Percentiles rank a stretch among this genome's conserved stretches.
These are phyloP conservation scores for Yarrowia sp. DNA, from an alignment of 805 yeast genomes.

Conservation along the genomic window DNA sequence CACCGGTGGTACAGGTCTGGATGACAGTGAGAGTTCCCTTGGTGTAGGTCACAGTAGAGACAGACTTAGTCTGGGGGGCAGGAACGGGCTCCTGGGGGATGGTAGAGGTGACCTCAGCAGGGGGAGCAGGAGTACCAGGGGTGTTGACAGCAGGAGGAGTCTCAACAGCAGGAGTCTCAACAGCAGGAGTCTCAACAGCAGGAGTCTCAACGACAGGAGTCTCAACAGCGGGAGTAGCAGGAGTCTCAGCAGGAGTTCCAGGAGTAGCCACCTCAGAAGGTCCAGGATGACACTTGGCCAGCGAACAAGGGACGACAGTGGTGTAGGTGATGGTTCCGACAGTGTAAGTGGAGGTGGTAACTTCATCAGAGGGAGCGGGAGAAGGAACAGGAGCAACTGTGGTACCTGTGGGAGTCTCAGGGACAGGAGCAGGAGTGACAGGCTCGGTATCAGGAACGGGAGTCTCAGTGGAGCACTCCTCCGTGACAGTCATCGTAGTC, in stretches of 20 bases:
- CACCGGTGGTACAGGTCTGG: slow-evolving; percentile 5
- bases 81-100: neutral
- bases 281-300: neutral
- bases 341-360: neutral
- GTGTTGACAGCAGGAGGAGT: no score
- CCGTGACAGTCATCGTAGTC: neutral
- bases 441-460: slow-evolving; percentile 4
- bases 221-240: neutral
- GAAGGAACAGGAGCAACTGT: neutral
- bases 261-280: slow-evolving; percentile 7
- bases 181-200: neutral
- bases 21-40: neutral
- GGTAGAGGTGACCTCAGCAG: neutral
- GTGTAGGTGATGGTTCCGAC: slow-evolving; percentile 15
- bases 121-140: no score
- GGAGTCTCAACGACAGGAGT: neutral
- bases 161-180: neutral
- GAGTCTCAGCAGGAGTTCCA: no score
- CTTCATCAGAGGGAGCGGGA: no score
- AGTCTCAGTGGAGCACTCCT: slow-evolving; percentile 7
- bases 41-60: slow-evolving; percentile 1
- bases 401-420: neutral
- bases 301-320: neutral
- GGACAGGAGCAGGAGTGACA: neutral
- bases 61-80: neutral